Percentiles rank a stretch among this genome's conserved stretches.
phyloP scores from a whole-genome alignment of 306 rosid species.

The Betula pendula region DNA sequence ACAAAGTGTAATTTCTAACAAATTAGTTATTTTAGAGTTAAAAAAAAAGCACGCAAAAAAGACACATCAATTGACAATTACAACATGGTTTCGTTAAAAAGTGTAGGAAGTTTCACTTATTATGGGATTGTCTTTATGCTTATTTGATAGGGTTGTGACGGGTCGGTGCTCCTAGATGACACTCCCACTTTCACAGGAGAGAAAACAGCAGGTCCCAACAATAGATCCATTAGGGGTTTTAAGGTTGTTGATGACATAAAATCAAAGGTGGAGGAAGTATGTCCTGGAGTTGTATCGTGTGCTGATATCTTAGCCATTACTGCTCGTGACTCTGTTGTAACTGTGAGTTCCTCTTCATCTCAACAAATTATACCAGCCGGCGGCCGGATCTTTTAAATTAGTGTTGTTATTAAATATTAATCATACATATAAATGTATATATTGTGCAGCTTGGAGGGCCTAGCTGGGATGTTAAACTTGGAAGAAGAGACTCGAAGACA shows the following conservation, averaged over 20 bases:
- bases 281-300: slow-evolving; percentile 74
- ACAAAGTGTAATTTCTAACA: no score
- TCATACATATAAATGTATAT: no score
- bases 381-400: no score
- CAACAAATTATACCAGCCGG: no score
- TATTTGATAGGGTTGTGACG: slow-evolving; percentile 74
- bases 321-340: slow-evolving; percentile 69
- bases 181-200: slow-evolving; percentile 59
- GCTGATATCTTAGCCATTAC: slow-evolving; percentile 81
- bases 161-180: slow-evolving; percentile 72
- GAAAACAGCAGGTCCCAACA: slow-evolving; percentile 68
- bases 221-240: slow-evolving; percentile 58
- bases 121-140: not conserved
- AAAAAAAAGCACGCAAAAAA: no score
- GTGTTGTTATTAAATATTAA: no score
- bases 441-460: slow-evolving; percentile 79
- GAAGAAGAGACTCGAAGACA: slow-evolving; percentile 85
- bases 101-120: no score
- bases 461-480: slow-evolving; percentile 63
- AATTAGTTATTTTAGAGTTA: no score
- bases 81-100: no score
- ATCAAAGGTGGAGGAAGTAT: slow-evolving; percentile 45
- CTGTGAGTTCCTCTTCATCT: slow-evolving; percentile 38
- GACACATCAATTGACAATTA: no score
- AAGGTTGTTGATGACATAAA: slow-evolving; percentile 64